phyloP scores from a whole-genome alignment of 1,139 yeast genomes.

The Suzukiozyma palmioleophila region DNA sequence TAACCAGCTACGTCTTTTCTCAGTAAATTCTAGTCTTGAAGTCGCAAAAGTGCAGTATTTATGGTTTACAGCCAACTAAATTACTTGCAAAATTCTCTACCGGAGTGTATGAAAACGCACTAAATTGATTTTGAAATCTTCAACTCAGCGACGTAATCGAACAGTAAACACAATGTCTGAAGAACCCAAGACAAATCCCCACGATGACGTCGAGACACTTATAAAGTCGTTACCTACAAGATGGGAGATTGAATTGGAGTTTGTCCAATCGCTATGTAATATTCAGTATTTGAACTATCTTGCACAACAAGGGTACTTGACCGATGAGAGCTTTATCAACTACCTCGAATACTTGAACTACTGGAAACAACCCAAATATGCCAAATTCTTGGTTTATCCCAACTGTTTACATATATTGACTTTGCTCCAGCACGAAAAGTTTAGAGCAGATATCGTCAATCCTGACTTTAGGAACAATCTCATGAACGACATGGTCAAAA shows the following conservation, averaged over 20 bases:
- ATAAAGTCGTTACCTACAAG: slow-evolving; percentile 53
- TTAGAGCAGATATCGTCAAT: slow-evolving; percentile 50
- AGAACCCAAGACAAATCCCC: not conserved
- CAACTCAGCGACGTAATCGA: too few species aligned
- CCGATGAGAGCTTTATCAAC: slow-evolving; percentile 55
- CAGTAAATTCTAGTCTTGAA: too few species aligned
- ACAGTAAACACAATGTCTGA: too few species aligned
- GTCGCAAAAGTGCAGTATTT: too few species aligned
- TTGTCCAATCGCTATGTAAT: slow-evolving; percentile 78
- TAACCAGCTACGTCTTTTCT: too few species aligned
- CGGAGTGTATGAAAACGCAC: too few species aligned
- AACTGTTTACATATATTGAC: slow-evolving; percentile 67
- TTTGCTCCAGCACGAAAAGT: slow-evolving; percentile 51
- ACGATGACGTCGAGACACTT: slow-evolving; percentile 3
- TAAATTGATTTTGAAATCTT: too few species aligned
- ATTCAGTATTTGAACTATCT: slow-evolving; percentile 70
- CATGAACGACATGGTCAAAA: slow-evolving; percentile 73
- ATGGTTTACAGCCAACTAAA: too few species aligned
- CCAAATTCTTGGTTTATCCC: slow-evolving; percentile 66
- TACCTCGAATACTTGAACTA: slow-evolving; percentile 67
- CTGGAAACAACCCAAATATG: slow-evolving; percentile 68
- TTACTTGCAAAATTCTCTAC: too few species aligned
- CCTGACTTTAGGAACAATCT: slow-evolving; percentile 55
- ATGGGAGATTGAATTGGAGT: slow-evolving; percentile 81
- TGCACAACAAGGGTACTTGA: slow-evolving; percentile 69